Evolutionary conservation across 2,329 filamentous ascomycete genomes (phyloP).

Genomic region (Exophiala mesophila): DNA sequence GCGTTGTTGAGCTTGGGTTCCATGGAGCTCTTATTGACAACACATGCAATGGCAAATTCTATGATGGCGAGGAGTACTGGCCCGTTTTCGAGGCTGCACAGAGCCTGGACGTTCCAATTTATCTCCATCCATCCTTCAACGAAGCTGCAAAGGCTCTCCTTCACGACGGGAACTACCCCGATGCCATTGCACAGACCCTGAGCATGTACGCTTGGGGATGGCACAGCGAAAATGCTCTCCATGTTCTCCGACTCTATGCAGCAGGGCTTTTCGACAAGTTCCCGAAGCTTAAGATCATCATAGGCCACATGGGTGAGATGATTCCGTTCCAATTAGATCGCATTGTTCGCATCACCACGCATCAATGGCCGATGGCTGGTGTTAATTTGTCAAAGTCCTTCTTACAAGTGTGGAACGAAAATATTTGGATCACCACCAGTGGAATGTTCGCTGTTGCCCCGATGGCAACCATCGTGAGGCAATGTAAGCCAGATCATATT

Average conservation of each 20-base stretch:
- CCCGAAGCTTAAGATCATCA: conserved; percentile 50
- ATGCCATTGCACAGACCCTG: conserved; percentile 5
- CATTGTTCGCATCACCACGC: conserved; percentile 7
- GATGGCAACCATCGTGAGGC: conserved; percentile 36
- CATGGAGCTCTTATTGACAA: conserved; percentile 46
- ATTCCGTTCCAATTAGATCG: conserved; percentile 53
- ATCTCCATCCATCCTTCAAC: conserved; percentile 47
- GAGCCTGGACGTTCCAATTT: conserved; percentile 47
- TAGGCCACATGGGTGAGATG: conserved; percentile 51
- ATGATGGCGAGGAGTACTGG: conserved; percentile 41
- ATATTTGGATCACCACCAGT: conserved; percentile 55
- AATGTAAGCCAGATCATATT: conserved; percentile 41
- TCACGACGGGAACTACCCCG: conserved; percentile 37
- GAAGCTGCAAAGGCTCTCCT: conserved; percentile 30
- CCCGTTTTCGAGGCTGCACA: conserved; percentile 38
- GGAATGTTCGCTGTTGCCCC: conserved; percentile 49
- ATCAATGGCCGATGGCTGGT: conserved; percentile 38
- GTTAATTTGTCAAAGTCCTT: conserved; percentile 48
- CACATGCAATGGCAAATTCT: conserved; percentile 33
- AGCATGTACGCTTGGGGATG: conserved; percentile 32
- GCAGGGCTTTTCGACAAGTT: conserved; percentile 52
- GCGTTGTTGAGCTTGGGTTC: conserved; percentile 41
- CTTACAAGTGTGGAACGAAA: conserved; percentile 49
- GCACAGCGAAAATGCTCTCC: conserved; percentile 34
- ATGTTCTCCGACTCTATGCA: conserved; percentile 43